Conservation (phyloP, 192 early-diverging fungal genomes). For the Haplosporangium gracile region DNA sequence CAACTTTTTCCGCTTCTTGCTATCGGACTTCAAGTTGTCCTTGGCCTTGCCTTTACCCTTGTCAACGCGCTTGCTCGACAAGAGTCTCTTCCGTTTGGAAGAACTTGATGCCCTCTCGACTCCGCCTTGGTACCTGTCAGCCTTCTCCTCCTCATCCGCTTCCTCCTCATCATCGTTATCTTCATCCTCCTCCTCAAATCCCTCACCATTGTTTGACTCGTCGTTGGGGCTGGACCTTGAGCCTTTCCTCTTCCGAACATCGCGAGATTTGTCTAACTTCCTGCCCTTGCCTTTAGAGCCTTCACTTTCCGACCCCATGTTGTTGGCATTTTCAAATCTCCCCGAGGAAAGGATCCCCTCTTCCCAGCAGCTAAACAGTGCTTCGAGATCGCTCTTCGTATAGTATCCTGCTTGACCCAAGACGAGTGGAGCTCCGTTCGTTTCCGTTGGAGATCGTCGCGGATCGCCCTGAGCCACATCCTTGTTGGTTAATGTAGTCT, state of each 20-base stretch:
- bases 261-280: not conserved
- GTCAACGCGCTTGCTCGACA: not conserved
- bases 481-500: not conserved
- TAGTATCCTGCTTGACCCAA: conserved; percentile 12
- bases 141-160: not conserved
- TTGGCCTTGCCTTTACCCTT: not conserved
- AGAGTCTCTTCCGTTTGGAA: not conserved
- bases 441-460: not conserved
- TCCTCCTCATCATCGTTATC: not conserved
- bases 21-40: not conserved
- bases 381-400: not conserved
- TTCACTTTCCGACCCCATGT: not conserved
- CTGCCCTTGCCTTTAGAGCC: not conserved
- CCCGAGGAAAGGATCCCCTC: not conserved
- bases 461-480: not conserved
- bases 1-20: not conserved
- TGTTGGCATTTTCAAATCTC: not conserved
- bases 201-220: too few relatives aligned
- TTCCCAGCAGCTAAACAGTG: not conserved
- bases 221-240: not conserved
- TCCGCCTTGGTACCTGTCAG: not conserved
- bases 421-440: not conserved
- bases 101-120: not conserved
- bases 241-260: not conserved
- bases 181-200: not conserved